Percentiles rank a stretch among this genome's conserved stretches.
Evolutionary conservation across 106 monocot genomes (phyloP).

Genomic region (Phalaenopsis equestris): DNA sequence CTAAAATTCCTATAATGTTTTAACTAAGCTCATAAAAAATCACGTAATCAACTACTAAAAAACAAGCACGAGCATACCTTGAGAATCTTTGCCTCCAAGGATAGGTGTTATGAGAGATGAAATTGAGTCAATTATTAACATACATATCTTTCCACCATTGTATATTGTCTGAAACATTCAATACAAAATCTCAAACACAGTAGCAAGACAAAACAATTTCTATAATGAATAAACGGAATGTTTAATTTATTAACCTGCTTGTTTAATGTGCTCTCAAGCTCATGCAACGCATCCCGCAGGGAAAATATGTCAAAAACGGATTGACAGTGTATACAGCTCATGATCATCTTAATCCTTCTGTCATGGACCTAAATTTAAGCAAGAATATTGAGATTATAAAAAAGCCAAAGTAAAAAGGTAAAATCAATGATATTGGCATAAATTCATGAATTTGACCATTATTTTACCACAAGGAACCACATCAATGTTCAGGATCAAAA

Average conservation of each 20-base stretch:
- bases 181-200: not conserved
- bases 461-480: not conserved
- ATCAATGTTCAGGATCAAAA: not conserved
- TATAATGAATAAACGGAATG: not conserved
- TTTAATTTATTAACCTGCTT: slow-evolving; percentile 22
- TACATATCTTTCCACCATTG: slow-evolving; percentile 28
- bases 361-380: slow-evolving; percentile 36
- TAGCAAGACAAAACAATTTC: not conserved
- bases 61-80: slow-evolving; percentile 38
- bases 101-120: slow-evolving; percentile 73
- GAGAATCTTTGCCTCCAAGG: slow-evolving; percentile 60
- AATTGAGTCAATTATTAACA: slow-evolving; percentile 79
- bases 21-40: not conserved
- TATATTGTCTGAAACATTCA: slow-evolving; percentile 34
- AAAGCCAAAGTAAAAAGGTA: not conserved
- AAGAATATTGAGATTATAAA: not conserved
- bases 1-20: not conserved
- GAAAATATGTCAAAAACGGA: slow-evolving; percentile 86
- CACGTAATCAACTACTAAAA: not conserved
- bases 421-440: not conserved
- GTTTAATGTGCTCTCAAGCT: slow-evolving; percentile 35
- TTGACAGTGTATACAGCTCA: slow-evolving; percentile 60
- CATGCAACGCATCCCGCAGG: slow-evolving; percentile 47
- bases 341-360: slow-evolving; percentile 37
- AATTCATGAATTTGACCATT: not conserved